A percentile compares a stretch with the other conserved stretches of the same genome.
These are phyloP conservation scores for Xylariaceae sp. DNA, from an alignment of 2,329 filamentous ascomycete species.

Conservation along the genomic window DNA sequence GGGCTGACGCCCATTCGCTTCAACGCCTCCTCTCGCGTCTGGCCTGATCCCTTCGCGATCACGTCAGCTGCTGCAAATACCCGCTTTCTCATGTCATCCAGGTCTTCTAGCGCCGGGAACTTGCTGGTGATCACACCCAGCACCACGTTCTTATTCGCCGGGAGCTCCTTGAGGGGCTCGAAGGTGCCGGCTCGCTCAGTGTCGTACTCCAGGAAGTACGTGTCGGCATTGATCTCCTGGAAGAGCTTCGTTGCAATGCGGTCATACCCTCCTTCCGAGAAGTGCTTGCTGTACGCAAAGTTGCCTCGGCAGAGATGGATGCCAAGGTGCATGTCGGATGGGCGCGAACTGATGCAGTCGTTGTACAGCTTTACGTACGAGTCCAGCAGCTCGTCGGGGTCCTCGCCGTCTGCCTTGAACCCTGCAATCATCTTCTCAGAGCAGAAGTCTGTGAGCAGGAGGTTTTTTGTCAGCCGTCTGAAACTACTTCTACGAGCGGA, in stretches of 20 bases:
- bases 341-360: slow-evolving; percentile 58
- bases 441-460: slow-evolving; percentile 56
- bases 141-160: slow-evolving; percentile 57
- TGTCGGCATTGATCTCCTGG: slow-evolving; percentile 56
- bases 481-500: background rate
- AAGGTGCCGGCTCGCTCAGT: slow-evolving; percentile 60
- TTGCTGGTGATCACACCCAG: slow-evolving; percentile 61
- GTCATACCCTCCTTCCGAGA: slow-evolving; percentile 63
- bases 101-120: slow-evolving; percentile 56
- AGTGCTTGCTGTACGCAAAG: slow-evolving; percentile 61
- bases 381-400: slow-evolving; percentile 64
- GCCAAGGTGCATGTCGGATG: slow-evolving; percentile 67
- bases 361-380: slow-evolving; percentile 76
- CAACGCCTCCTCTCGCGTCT: slow-evolving; percentile 61
- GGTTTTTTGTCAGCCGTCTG: background rate
- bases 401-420: slow-evolving; percentile 65
- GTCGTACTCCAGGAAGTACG: slow-evolving; percentile 66
- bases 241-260: slow-evolving; percentile 62
- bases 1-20: slow-evolving; percentile 64
- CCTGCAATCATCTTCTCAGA: slow-evolving; percentile 66
- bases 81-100: slow-evolving; percentile 54
- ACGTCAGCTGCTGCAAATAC: slow-evolving; percentile 60
- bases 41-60: slow-evolving; percentile 60
- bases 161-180: slow-evolving; percentile 57
- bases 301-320: slow-evolving; percentile 70